phyloP scores from a whole-genome alignment of 176 grass and related monocot genomes.

The Ensete glaucum region DNA sequence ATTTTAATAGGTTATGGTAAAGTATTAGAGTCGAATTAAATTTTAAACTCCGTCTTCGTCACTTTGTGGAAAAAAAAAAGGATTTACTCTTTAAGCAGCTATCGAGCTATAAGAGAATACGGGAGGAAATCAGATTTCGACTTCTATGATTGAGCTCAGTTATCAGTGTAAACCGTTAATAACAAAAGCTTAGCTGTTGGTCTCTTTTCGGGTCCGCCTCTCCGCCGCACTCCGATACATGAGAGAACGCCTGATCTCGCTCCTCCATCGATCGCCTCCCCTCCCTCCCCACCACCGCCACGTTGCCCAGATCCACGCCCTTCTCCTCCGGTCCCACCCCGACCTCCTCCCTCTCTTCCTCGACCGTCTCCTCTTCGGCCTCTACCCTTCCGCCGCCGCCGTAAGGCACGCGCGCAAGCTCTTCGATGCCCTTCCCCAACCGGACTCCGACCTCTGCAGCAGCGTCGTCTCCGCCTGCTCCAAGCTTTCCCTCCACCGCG shows the following conservation, averaged over 20 bases:
- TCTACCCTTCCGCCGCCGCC: constrained; percentile 6
- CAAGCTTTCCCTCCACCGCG: constrained; percentile 43
- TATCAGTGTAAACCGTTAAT: too few relatives aligned
- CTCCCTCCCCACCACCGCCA: background rate
- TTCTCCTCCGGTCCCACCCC: constrained; percentile 39
- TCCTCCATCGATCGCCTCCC: constrained; percentile 18
- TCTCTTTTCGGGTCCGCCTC: too few relatives aligned
- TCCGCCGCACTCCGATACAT: background rate
- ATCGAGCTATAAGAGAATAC: too few relatives aligned
- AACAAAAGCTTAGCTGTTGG: too few relatives aligned
- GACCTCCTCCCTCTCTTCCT: constrained; percentile 32
- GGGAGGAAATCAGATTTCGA: too few relatives aligned
- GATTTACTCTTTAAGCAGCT: too few relatives aligned
- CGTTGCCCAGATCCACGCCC: constrained; percentile 21
- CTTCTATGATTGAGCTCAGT: too few relatives aligned
- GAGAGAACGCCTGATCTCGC: constrained; percentile 13
- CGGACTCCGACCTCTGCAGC: constrained; percentile 33
- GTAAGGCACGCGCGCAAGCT: constrained; percentile 37
- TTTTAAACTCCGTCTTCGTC: too few relatives aligned
- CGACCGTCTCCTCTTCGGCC: background rate
- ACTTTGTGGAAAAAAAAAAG: too few relatives aligned
- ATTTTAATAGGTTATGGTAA: too few relatives aligned
- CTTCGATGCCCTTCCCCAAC: constrained; percentile 55
- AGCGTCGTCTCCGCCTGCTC: constrained; percentile 39
- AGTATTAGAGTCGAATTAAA: too few relatives aligned